Conservation (phyloP, 192 early-diverging fungal genomes). For the Coemansia sp. region DNA sequence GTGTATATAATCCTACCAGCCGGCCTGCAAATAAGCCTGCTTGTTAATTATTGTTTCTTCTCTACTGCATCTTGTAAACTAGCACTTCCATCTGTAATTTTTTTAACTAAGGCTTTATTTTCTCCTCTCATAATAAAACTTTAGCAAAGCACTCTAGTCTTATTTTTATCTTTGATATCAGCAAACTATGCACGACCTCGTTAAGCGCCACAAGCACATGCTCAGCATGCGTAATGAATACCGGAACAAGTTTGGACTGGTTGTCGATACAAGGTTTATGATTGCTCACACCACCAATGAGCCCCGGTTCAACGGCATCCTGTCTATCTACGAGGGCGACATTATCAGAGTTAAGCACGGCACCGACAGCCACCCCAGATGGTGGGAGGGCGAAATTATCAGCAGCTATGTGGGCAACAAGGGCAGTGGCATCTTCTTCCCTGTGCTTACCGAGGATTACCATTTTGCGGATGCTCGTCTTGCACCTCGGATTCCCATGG, state of each 20-base stretch:
- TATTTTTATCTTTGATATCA: too few species aligned
- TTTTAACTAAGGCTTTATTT: too few species aligned
- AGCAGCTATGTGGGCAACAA: constrained; percentile 39
- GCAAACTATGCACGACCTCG: too few species aligned
- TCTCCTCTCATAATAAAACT: too few species aligned
- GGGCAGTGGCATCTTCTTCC: constrained; percentile 43
- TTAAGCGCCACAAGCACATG: neutral
- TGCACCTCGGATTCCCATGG: constrained; percentile 34
- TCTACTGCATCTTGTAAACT: too few species aligned
- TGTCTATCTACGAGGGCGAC: constrained; percentile 34
- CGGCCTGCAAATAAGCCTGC: too few species aligned
- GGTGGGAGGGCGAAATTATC: constrained; percentile 37
- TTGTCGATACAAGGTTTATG: constrained; percentile 37
- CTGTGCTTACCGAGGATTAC: constrained; percentile 33
- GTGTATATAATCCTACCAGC: too few species aligned
- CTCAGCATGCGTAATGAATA: neutral
- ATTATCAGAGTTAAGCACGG: constrained; percentile 31
- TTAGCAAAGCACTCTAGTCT: too few species aligned
- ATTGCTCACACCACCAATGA: constrained; percentile 35
- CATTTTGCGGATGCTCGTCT: constrained; percentile 44
- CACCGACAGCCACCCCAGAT: constrained; percentile 22
- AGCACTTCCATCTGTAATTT: too few species aligned
- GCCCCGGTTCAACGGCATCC: constrained; percentile 25
- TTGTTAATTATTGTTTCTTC: too few species aligned
- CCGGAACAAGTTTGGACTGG: constrained; percentile 16